phyloP scores from a whole-genome alignment of 257 asterid genomes.

The Salvia miltiorrhiza region DNA sequence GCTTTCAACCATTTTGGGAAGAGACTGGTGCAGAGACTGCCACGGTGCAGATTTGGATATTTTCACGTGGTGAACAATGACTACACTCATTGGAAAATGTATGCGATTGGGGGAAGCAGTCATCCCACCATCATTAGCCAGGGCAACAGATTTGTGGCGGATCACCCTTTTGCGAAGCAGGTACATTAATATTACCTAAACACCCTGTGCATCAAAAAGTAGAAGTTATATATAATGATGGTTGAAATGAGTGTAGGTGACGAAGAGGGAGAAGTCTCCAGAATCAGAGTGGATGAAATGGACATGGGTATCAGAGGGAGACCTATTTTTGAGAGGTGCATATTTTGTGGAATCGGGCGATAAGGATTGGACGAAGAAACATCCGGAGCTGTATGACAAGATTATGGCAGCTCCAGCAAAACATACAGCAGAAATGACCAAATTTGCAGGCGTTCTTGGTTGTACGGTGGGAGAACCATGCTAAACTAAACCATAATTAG shows the following conservation, averaged over 20 bases:
- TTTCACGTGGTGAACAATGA: constrained; percentile 40
- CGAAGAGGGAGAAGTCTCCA: constrained; percentile 28
- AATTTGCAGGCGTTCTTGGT: constrained; percentile 35
- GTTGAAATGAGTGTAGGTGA: constrained; percentile 26
- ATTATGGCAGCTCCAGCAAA: constrained; percentile 22
- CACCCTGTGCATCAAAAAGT: background rate
- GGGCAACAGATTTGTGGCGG: constrained; percentile 36
- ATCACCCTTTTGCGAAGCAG: constrained; percentile 29
- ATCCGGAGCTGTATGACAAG: constrained; percentile 26
- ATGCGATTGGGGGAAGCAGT: constrained; percentile 43
- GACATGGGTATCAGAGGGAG: constrained; percentile 61
- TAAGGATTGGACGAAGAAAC: constrained; percentile 26
- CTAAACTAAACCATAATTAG: constrained; percentile 17
- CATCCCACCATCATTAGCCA: constrained; percentile 44
- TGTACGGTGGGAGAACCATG: constrained; percentile 41
- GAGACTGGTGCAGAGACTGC: constrained; percentile 53
- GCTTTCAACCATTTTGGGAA: constrained; percentile 57
- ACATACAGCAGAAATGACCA: constrained; percentile 28
- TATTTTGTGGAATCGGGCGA: constrained; percentile 46
- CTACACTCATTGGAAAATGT: constrained; percentile 46
- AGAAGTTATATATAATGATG: background rate
- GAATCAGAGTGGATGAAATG: constrained; percentile 48
- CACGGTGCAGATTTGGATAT: constrained; percentile 29
- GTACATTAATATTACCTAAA: too few species aligned
- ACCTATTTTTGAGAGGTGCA: constrained; percentile 48